A percentile compares a stretch with the other conserved stretches of the same genome.
Conservation (phyloP, 1,139 yeast species). For the Protomyces arabidopsidicola region DNA sequence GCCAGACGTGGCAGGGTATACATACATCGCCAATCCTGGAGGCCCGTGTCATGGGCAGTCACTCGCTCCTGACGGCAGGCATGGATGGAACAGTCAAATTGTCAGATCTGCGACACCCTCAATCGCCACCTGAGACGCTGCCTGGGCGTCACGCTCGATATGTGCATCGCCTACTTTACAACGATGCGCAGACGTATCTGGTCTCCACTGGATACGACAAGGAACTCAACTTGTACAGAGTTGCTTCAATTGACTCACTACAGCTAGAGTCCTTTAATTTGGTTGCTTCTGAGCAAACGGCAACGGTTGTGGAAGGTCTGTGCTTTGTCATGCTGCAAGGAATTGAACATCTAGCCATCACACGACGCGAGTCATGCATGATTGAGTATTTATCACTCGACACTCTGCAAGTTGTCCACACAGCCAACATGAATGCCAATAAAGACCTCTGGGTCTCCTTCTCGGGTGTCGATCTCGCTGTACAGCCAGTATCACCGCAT, state of each 20-base stretch:
- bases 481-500: slow-evolving; percentile 37
- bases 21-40: slow-evolving; percentile 35
- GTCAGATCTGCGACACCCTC: slow-evolving; percentile 30
- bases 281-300: neutral
- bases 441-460: slow-evolving; percentile 67
- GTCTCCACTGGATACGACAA: slow-evolving; percentile 64
- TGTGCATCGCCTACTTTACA: slow-evolving; percentile 43
- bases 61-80: slow-evolving; percentile 37
- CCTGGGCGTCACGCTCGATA: slow-evolving; percentile 44
- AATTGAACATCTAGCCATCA: neutral
- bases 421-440: slow-evolving; percentile 66
- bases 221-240: slow-evolving; percentile 36
- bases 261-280: neutral
- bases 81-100: slow-evolving; percentile 39
- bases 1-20: slow-evolving; percentile 25
- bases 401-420: slow-evolving; percentile 42
- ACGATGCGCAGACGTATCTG: slow-evolving; percentile 40
- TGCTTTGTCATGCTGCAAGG: neutral
- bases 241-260: neutral
- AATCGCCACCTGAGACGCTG: slow-evolving; percentile 32
- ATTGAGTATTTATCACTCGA: slow-evolving; percentile 45
- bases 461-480: slow-evolving; percentile 51
- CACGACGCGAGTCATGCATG: slow-evolving; percentile 50
- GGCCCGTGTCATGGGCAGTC: slow-evolving; percentile 31
- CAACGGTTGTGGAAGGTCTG: slow-evolving; percentile 5